These are phyloP conservation scores for Syncephalis fuscata DNA, from an alignment of 371 early-diverging fungal species.

Conservation along the genomic window DNA sequence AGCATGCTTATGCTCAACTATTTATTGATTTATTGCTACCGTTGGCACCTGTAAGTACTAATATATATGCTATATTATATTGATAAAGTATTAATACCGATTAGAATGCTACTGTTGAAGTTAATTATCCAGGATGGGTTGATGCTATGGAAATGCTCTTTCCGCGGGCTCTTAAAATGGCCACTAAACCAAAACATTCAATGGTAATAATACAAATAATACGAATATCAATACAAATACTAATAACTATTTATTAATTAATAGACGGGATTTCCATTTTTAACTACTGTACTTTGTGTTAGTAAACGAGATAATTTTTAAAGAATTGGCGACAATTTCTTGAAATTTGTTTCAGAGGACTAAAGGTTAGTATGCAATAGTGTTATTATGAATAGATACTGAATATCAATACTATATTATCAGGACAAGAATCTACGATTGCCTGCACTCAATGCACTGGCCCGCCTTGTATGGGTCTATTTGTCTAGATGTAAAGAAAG, in stretches of 20 bases:
- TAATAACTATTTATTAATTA: constrained; percentile 2
- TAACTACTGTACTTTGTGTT: constrained; percentile 74
- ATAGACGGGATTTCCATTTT: constrained; percentile 69
- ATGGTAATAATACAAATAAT: constrained; percentile 13
- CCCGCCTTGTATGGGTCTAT: constrained; percentile 84
- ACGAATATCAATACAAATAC: too few species aligned
- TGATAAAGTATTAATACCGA: background rate
- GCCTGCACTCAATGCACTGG: constrained; percentile 58
- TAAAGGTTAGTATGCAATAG: constrained; percentile 35
- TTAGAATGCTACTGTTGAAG: constrained; percentile 80
- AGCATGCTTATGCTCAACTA: constrained; percentile 78
- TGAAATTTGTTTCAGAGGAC: constrained; percentile 57
- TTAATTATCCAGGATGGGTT: constrained; percentile 84
- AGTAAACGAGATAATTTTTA: constrained; percentile 73
- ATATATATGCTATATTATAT: background rate
- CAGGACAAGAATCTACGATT: constrained; percentile 54
- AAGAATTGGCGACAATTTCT: constrained; percentile 57
- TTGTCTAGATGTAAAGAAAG: constrained; percentile 73
- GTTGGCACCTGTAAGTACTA: constrained; percentile 52
- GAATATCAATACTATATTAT: background rate
- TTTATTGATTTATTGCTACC: constrained; percentile 84
- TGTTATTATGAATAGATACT: too few species aligned
- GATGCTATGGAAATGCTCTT: constrained; percentile 81
- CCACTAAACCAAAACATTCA: constrained; percentile 60
- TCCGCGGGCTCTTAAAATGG: constrained; percentile 81